Percentiles rank a stretch among this genome's conserved stretches.
Evolutionary conservation across 2,329 filamentous ascomycete genomes (phyloP).

Genomic region (Neopestalotiopsis sp.): DNA sequence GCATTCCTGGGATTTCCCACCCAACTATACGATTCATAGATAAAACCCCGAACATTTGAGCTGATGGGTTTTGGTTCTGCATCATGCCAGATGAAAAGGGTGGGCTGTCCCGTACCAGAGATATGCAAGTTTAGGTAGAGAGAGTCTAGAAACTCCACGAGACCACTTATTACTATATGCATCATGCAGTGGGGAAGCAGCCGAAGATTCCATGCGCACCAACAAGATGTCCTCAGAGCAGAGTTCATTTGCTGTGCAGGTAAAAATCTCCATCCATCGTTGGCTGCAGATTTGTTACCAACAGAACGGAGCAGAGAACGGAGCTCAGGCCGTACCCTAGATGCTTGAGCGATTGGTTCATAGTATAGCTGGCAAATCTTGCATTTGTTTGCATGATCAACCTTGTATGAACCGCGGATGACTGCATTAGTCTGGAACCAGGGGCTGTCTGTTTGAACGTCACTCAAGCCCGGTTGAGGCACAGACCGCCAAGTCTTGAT

Average conservation of each 20-base stretch:
- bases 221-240: not conserved
- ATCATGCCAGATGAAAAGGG: not conserved
- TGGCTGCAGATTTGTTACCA: slow-evolving; percentile 10
- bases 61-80: not conserved
- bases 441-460: slow-evolving; percentile 22
- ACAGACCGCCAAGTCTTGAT: slow-evolving; percentile 1
- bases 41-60: not conserved
- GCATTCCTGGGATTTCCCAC: slow-evolving; percentile 3
- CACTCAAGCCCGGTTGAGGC: not conserved
- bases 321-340: not conserved
- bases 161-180: not conserved
- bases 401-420: slow-evolving; percentile 18
- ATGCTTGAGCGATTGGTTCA: not conserved
- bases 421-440: slow-evolving; percentile 19
- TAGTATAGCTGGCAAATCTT: not conserved
- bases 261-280: not conserved
- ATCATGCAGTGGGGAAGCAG: not conserved
- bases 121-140: not conserved
- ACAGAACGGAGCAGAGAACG: not conserved
- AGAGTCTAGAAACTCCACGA: not conserved
- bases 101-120: not conserved
- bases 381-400: slow-evolving; percentile 11
- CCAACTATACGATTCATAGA: not conserved
- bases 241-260: not conserved
- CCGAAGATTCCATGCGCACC: not conserved